Evolutionary conservation across 495 filamentous ascomycete genomes (phyloP), one percentile per base, ranked within the genome.

Genomic region (Xylaria flabelliformis): DNA sequence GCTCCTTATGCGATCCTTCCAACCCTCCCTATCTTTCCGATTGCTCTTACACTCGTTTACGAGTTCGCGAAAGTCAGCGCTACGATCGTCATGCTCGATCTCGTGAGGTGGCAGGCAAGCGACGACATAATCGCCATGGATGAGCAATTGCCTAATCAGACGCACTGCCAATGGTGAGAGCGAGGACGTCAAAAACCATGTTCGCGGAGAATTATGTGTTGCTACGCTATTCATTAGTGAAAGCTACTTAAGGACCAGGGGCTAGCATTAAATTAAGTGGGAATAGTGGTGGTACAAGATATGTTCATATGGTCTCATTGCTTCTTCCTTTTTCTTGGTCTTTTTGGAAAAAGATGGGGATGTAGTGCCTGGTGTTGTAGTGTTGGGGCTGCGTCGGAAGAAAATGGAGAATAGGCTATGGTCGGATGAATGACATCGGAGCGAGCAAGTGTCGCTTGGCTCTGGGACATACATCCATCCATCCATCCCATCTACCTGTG

Each of bases 111-210:
- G 88, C 29, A 97, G 83, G 58, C 94, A 94, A 34, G 93, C 90
- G 21, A 94, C 89, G 26, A 94, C 91, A 77, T 88, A 92, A 79
- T 98, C 96, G 55, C 96, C 94, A 82, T 97, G 94, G 26, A 87
- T 88, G 53, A 97, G 90, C 63, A 93, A 84, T 75, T 93, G 89
- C 58, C 91, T 88, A 59, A 92, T 89, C 73, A 95, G 85, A 29
- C 88, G 86, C 62, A 91, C 83, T 48, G 87, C 90, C 75, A 97
- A 88, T n/a, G 95, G 94, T 64, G 92, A 92, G 73, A 93, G 85
- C 24, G 92, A 91, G 59, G 92, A 91, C 34, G 94, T 97, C 70
- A 98, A 85, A 77, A 98, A 91, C 95, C 96, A 98, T 79, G 93
- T 91, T 71, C 87, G 81, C 69, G 87, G 86, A 50, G 87, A 89